phyloP scores from a whole-genome alignment of 2,329 filamentous ascomycete species.

The Fusarium proliferatum region DNA sequence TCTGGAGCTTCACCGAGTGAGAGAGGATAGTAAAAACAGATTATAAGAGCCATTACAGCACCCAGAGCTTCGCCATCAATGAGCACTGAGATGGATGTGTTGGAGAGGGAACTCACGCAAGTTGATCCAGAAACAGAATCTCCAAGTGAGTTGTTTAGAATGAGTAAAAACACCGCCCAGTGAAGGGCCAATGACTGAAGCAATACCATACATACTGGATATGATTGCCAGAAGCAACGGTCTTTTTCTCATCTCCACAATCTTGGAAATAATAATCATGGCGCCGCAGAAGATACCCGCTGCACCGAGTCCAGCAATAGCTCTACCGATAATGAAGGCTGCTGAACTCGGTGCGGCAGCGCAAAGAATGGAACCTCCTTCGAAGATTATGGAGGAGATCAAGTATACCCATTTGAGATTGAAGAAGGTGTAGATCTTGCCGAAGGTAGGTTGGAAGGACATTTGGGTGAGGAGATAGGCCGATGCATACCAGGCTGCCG shows the following conservation, averaged over 20 bases:
- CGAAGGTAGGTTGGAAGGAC: slow-evolving; percentile 45
- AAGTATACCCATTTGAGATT: slow-evolving; percentile 48
- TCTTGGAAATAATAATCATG: slow-evolving; percentile 23
- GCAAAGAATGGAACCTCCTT: slow-evolving; percentile 44
- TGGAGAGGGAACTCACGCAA: slow-evolving; percentile 12
- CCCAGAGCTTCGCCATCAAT: slow-evolving; percentile 17
- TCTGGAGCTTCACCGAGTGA: slow-evolving; percentile 20
- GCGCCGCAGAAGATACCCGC: slow-evolving; percentile 31
- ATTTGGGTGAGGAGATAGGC: slow-evolving; percentile 44
- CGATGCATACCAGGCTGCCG: slow-evolving; percentile 48
- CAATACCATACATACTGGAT: slow-evolving; percentile 39
- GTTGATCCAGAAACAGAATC: slow-evolving; percentile 43
- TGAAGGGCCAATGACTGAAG: slow-evolving; percentile 30
- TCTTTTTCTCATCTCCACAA: slow-evolving; percentile 26
- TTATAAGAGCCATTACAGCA: slow-evolving; percentile 11
- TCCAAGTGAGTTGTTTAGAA: slow-evolving; percentile 33
- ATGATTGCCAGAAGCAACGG: slow-evolving; percentile 32
- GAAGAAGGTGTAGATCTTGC: slow-evolving; percentile 49
- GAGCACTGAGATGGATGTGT: too few relatives aligned
- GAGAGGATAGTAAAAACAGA: slow-evolving; percentile 16
- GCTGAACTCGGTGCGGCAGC: slow-evolving; percentile 46
- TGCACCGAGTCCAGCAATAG: slow-evolving; percentile 51
- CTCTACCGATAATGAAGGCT: slow-evolving; percentile 53
- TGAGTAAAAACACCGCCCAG: slow-evolving; percentile 39
- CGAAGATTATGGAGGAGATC: slow-evolving; percentile 38